Evolutionary conservation across 2,329 filamentous ascomycete genomes (phyloP), one percentile per base, ranked within the genome.

Genomic region (Paracoccidioides lutzii): DNA sequence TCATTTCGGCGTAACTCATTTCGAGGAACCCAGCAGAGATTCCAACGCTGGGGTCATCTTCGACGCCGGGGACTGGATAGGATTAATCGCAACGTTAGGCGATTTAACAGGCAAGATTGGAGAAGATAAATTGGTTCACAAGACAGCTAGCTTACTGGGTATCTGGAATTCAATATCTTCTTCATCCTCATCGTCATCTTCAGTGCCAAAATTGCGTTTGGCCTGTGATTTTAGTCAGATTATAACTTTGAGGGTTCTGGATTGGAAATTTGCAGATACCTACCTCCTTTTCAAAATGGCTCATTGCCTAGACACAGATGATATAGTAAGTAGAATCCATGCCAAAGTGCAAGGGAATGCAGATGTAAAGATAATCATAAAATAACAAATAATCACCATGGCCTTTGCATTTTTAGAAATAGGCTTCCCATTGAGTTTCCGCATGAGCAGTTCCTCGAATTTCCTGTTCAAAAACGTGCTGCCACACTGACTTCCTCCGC

Each of bases 141-240:
- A 44, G 12, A n/a, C 14, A 8, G 30, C 3, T 5, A 32, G 12
- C 38, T 52, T 52, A 52, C 50, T 52, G 10, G 50, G 50, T 32
- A 52, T 52, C 40, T 52, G 50, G 28, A 52, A 52, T 15, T 52
- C 50, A 32, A 52, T 52, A 52, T 52, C 50, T 32, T 52, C 50
- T 42, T 52, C 50, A 15, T 52, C 50, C 33, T 52, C 50, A 38
- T 52, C 50, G 3, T 52, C 50, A 33, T 52, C 50, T 40, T 52
- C 50, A 6, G 50, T 52, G 38, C 50, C 50, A 28, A 52, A 52
- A 42, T 52, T 52, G 38, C 50, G 50, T 42, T 52, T 52, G 6
- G 50, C 33, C 50, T 52, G 6, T 32, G 49, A 12, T 22, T 4
- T 15, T 52, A 6, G 28, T 52, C 15, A 52, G 38, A 42, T 12